Base-by-base conservation (phyloP, 768 basidiomycete genomes). In the Imleria badia region DNA sequence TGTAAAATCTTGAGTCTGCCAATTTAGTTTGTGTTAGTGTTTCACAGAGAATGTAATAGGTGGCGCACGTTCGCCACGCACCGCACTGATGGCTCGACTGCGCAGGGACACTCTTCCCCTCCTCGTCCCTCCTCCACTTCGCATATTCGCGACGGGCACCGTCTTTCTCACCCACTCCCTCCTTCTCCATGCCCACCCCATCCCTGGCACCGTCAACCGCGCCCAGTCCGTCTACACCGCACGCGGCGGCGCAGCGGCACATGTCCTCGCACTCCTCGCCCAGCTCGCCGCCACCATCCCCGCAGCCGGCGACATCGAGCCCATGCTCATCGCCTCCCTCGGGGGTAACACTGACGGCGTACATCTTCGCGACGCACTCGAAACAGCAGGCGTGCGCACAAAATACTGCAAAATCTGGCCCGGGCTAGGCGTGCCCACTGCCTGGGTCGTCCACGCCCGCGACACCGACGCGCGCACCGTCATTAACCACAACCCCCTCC, bases 401-500 rank as follows among this genome's bases (percentile, higher is more conserved):
- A 78, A 80, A 46, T 89, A 83, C 61, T 87, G 86, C 73, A 89
- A 90, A 70, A 68, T 88, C 20, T 86, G 86, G 83, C 80, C 82
- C 26, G 80, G 81, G 11, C 79, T 82, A 15, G 84, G 86, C 46
- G 87, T 92, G 22, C 91, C 91, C 1, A 82, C 80, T 48, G 89
- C 91, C 17, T 94, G 90, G 88, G 83, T 94, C 34, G 64, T 94
- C 29, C 83, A 89, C 71, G 79, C 88, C 46, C 80, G 89, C 87
- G 63, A 87, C 55, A 79, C 78, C 42, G 78, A 81, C 64, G 71
- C 79, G 10, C 81, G 83, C 38, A 86, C 89, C 13, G 84, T 91
- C 47, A 83, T 92, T 60, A 91, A 94, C 69, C 89, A 94, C 71
- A 93, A 93, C 60, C 90, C 91, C 3, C 77, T 94, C 9, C 91